Conservation (phyloP, 257 asterid genomes). For the Nicotiana obtusifolia region DNA sequence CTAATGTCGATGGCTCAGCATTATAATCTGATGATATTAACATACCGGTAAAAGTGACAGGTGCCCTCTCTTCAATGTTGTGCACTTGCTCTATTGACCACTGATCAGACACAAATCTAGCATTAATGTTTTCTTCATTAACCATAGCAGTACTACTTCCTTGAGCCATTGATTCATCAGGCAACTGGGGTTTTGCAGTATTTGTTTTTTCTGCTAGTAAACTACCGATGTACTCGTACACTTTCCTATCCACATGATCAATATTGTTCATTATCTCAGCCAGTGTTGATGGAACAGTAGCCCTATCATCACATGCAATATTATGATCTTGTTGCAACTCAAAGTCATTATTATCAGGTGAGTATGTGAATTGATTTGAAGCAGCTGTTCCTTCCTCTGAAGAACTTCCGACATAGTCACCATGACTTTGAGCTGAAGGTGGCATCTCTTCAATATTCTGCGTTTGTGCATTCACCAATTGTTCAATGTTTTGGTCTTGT, state of each 20-base stretch:
- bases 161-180: neutral
- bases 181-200: neutral
- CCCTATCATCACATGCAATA: neutral
- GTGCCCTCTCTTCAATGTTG: neutral
- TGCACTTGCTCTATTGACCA: neutral
- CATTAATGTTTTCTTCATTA: neutral
- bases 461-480: neutral
- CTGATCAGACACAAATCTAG: neutral
- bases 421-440: neutral
- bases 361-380: too few relatives aligned
- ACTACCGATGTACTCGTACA: too few relatives aligned
- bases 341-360: too few relatives aligned
- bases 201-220: too few relatives aligned
- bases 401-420: neutral
- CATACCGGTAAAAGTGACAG: neutral
- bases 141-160: neutral
- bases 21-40: neutral
- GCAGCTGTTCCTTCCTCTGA: neutral
- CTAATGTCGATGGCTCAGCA: neutral
- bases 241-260: neutral
- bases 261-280: neutral
- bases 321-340: too few relatives aligned
- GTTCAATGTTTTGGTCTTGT: neutral
- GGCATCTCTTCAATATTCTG: neutral
- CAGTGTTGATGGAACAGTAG: neutral